Evolutionary conservation across 2,329 filamentous ascomycete genomes (phyloP), one percentile per base, ranked within the genome.

Genomic region (Ophiostoma fasciatum): DNA sequence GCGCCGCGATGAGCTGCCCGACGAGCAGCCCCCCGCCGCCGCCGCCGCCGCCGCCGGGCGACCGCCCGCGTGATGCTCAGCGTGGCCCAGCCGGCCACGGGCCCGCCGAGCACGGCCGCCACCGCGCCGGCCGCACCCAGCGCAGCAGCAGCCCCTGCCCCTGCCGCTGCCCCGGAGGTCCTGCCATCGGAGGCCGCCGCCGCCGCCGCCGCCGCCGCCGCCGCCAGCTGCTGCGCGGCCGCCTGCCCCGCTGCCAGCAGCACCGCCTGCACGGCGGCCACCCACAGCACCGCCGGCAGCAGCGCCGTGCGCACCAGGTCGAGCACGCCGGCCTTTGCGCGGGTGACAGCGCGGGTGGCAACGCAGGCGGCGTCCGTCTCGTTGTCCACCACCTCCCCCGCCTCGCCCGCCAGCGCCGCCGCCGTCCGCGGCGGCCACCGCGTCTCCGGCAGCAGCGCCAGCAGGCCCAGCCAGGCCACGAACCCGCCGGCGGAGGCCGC

Each of bases 391-490:
- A 13, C 19, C 31, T 9, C 20, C 17, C n/a, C 21, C 14, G 19
- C 26, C 17, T 23, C 33, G 12, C 39, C 36, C 19, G 34, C 35
- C 21, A 57, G 46, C 37, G 53, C 50, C 5, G 51, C 48, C 8
- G 40, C 42, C 2, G 52, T 50, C 11, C 56, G 46, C 0, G 17
- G 30, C 7, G 41, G 47, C 48, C 49, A 55, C 4, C 52, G 46
- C 0, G 56, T 58, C 43, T 59, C 56, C 2, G 56, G 56, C 3
- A 59, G 40, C 15, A 53, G 48, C 3, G 42, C 35, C 6, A 58
- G 46, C 5, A 59, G 40, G 15, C 46, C 35, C 5, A 58, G 29
- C 56, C 56, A 59, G 3, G 55, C 50, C 1, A 52, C n/a, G n/a
- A n/a, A n/a, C n/a, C n/a, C 28, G 9, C 52, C 41, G 5, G 51